Evolutionary conservation across 169 alveolate species (phyloP).

Genomic region (Plasmodium billcollinsi): DNA sequence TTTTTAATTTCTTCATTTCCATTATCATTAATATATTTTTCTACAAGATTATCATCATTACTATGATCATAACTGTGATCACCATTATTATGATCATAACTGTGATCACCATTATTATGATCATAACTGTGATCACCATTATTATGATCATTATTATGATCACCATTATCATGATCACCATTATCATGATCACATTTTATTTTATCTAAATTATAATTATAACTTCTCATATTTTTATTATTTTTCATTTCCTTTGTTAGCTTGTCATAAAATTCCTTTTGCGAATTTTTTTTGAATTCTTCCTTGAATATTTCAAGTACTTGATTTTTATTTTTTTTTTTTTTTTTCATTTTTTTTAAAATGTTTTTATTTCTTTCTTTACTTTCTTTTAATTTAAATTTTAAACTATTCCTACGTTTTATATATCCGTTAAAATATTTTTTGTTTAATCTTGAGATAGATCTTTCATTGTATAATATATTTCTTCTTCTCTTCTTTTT

Average conservation of each 20-base stretch:
- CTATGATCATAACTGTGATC: too few relatives aligned
- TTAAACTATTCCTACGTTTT: neutral
- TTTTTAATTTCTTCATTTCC: neutral
- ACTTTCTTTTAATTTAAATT: neutral
- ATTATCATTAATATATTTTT: neutral
- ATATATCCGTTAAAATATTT: neutral
- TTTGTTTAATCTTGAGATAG: neutral
- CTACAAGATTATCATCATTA: neutral
- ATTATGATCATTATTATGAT: too few relatives aligned
- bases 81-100: too few relatives aligned
- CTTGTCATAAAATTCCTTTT: constrained; percentile 15
- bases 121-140: too few relatives aligned
- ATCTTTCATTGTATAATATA: neutral
- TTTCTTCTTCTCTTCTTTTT: neutral
- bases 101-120: too few relatives aligned
- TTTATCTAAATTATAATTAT: neutral
- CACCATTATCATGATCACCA: neutral
- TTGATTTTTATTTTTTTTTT: constrained; percentile 45
- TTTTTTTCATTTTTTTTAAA: constrained; percentile 34
- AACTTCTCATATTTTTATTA: neutral
- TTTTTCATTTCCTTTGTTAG: neutral
- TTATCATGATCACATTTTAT: neutral
- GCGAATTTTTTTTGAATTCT: constrained; percentile 35
- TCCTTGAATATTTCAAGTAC: constrained; percentile 48
- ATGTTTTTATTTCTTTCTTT: constrained; percentile 7